Conservation (phyloP, 805 yeast species). For the Wickerhamiella kurtzmanii region DNA sequence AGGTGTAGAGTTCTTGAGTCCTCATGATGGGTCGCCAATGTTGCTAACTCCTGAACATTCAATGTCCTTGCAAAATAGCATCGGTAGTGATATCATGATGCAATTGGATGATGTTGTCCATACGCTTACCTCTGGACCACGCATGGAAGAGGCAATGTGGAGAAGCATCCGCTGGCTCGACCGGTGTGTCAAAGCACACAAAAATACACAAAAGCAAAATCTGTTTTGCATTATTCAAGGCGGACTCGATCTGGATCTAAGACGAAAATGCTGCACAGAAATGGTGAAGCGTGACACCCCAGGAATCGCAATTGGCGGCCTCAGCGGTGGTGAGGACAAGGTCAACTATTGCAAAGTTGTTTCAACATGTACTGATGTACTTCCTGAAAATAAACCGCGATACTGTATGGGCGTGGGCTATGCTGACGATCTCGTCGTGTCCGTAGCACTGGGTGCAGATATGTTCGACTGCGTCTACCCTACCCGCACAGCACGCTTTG, state of each 20-base stretch:
- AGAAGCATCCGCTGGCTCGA: slow-evolving; percentile 34
- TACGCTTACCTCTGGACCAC: slow-evolving; percentile 32
- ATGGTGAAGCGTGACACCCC: slow-evolving; percentile 34
- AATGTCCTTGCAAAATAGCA: slow-evolving; percentile 32
- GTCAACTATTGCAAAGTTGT: slow-evolving; percentile 30
- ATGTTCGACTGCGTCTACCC: slow-evolving; percentile 36
- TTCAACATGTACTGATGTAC: slow-evolving; percentile 28
- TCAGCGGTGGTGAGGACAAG: slow-evolving; percentile 36
- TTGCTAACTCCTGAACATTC: slow-evolving; percentile 35
- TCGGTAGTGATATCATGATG: slow-evolving; percentile 36
- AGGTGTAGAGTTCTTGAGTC: slow-evolving; percentile 33
- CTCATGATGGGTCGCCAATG: slow-evolving; percentile 36
- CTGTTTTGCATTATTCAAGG: slow-evolving; percentile 35
- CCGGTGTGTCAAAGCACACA: slow-evolving; percentile 32
- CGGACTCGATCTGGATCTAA: slow-evolving; percentile 30
- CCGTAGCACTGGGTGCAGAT: slow-evolving; percentile 35
- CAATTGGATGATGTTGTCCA: slow-evolving; percentile 35
- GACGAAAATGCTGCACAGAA: slow-evolving; percentile 30
- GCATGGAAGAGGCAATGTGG: slow-evolving; percentile 36
- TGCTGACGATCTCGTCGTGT: slow-evolving; percentile 34
- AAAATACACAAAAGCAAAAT: slow-evolving; percentile 31
- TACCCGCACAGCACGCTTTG: slow-evolving; percentile 33
- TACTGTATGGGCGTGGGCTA: slow-evolving; percentile 38
- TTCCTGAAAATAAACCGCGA: slow-evolving; percentile 31
- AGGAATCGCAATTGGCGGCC: slow-evolving; percentile 35